A percentile compares a stretch with the other conserved stretches of the same genome.
phyloP scores from a whole-genome alignment of 208 protist species.

The Trypanosoma mega region DNA sequence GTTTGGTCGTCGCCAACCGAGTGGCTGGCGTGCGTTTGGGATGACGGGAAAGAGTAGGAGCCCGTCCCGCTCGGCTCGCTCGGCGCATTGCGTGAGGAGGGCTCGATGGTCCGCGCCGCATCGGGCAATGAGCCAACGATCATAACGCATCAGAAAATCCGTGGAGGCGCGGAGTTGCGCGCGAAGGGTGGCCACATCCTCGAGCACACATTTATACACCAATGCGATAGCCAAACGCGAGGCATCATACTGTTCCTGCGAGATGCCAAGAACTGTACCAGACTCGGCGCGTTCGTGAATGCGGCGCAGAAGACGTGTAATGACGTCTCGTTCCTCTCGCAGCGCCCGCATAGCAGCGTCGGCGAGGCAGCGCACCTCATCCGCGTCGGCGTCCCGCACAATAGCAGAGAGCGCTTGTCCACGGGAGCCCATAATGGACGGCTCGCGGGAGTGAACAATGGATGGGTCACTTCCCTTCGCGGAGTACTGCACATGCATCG shows the following conservation, averaged over 20 bases:
- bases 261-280: constrained; percentile 39
- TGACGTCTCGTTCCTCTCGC: constrained; percentile 57
- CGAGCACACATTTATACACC: constrained; percentile 78
- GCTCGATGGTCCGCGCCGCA: constrained; percentile 51
- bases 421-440: background rate
- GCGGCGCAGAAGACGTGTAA: constrained; percentile 51
- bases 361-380: constrained; percentile 19
- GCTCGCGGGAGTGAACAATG: background rate
- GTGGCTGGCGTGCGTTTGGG: no score
- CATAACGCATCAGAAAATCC: constrained; percentile 67
- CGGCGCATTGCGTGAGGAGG: constrained; percentile 48
- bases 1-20: no score
- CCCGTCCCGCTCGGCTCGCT: constrained; percentile 24
- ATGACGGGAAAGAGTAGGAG: constrained; percentile 27
- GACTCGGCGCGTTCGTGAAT: constrained; percentile 51
- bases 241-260: constrained; percentile 39
- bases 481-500: constrained; percentile 42
- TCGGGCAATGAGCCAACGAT: constrained; percentile 64
- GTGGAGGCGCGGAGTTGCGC: constrained; percentile 40
- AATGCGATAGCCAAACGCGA: constrained; percentile 56
- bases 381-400: background rate
- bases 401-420: background rate
- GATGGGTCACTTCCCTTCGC: constrained; percentile 1
- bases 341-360: constrained; percentile 50
- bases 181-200: constrained; percentile 71